phyloP scores from a whole-genome alignment of 75 land plant genomes.

The Selaginella tamariscina region DNA sequence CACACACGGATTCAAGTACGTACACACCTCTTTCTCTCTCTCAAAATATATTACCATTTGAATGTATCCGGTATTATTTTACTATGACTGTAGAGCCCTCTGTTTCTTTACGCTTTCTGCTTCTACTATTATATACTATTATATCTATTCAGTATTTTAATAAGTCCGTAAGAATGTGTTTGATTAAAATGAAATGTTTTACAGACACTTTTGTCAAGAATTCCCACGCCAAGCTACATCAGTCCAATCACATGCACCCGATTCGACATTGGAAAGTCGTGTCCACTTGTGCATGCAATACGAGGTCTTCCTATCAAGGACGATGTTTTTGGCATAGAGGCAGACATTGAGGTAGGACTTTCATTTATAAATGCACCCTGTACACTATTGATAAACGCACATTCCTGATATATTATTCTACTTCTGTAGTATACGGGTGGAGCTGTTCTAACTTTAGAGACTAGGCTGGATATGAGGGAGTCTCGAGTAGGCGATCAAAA shows the following conservation, averaged over 20 bases:
- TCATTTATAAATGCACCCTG: too few relatives aligned
- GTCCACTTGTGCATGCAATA: slow-evolving; percentile 58
- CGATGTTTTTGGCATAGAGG: slow-evolving; percentile 62
- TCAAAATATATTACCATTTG: too few relatives aligned
- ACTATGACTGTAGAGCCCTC: background rate
- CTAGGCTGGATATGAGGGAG: slow-evolving; percentile 68
- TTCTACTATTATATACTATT: too few relatives aligned
- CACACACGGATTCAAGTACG: slow-evolving; percentile 62
- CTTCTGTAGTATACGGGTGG: slow-evolving; percentile 76
- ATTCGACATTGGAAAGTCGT: slow-evolving; percentile 56
- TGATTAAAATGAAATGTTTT: background rate
- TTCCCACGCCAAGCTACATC: slow-evolving; percentile 70
- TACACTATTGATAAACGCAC: too few relatives aligned
- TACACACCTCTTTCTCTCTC: slow-evolving; percentile 6
- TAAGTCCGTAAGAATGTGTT: too few relatives aligned
- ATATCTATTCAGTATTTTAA: too few relatives aligned
- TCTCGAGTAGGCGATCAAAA: slow-evolving; percentile 14
- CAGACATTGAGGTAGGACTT: slow-evolving; percentile 68
- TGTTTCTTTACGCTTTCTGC: too few relatives aligned
- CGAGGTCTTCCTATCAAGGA: slow-evolving; percentile 58
- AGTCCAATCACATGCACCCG: slow-evolving; percentile 51
- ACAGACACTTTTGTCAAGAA: slow-evolving; percentile 65
- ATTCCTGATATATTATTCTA: too few relatives aligned
- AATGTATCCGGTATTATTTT: background rate
- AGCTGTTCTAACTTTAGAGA: slow-evolving; percentile 48